Evolutionary conservation across 2,329 filamentous ascomycete species (phyloP).

Genomic region (Ascochyta clinopodiicola): DNA sequence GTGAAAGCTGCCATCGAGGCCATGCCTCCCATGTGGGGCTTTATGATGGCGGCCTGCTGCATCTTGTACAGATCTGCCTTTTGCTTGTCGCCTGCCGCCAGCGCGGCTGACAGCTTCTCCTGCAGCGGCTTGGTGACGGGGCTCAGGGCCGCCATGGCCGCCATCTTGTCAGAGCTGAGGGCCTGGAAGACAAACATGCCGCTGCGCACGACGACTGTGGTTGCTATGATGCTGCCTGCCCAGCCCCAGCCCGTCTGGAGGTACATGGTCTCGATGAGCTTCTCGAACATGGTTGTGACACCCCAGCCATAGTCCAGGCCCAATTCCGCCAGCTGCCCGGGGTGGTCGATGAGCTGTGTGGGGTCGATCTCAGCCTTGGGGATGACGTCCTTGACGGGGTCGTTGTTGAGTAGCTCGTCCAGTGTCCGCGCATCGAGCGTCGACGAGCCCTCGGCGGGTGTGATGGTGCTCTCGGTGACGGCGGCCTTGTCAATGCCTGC

Average conservation of each 20-base stretch:
- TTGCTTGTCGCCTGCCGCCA: slow-evolving; percentile 54
- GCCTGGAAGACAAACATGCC: slow-evolving; percentile 69
- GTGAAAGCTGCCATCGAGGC: slow-evolving; percentile 60
- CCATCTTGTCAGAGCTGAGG: slow-evolving; percentile 65
- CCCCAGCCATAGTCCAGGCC: slow-evolving; percentile 90
- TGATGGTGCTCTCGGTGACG: slow-evolving; percentile 29
- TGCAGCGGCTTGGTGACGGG: slow-evolving; percentile 64
- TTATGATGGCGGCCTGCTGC: slow-evolving; percentile 59
- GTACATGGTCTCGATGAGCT: slow-evolving; percentile 81
- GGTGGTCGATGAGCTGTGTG: slow-evolving; percentile 71
- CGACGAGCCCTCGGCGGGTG: slow-evolving; percentile 14
- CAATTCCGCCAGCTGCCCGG: slow-evolving; percentile 82
- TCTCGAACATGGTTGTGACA: slow-evolving; percentile 75
- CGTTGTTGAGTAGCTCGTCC: slow-evolving; percentile 28
- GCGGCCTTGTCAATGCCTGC: slow-evolving; percentile 45
- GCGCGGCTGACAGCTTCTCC: slow-evolving; percentile 59
- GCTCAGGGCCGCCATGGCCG: slow-evolving; percentile 67
- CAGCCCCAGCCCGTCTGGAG: slow-evolving; percentile 78
- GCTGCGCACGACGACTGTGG: slow-evolving; percentile 69
- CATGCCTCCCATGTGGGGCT: slow-evolving; percentile 34
- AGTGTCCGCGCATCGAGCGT: slow-evolving; percentile 23
- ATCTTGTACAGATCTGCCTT: slow-evolving; percentile 49
- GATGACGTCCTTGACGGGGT: slow-evolving; percentile 22
- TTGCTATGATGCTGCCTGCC: slow-evolving; percentile 75
- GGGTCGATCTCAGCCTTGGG: slow-evolving; percentile 38